These are phyloP conservation scores for Phlebiopsis flavidoalba DNA, from an alignment of 768 basidiomycete genomes.

Conservation along the genomic window DNA sequence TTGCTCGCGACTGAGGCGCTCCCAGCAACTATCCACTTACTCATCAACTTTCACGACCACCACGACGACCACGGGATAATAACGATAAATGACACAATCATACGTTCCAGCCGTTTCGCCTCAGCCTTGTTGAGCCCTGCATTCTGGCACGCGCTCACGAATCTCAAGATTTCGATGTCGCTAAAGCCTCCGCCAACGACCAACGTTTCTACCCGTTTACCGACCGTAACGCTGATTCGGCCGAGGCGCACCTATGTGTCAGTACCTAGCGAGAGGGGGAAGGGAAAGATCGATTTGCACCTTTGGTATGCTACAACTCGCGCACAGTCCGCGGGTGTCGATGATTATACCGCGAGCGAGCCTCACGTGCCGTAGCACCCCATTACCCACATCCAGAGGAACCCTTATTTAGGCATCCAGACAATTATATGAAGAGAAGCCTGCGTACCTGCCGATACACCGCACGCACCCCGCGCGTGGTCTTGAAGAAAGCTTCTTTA, in stretches of 20 bases:
- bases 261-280: slow-evolving; percentile 84
- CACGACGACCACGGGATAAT: background rate
- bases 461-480: no score
- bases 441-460: no score
- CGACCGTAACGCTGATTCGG: slow-evolving; percentile 66
- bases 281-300: slow-evolving; percentile 69
- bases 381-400: no score
- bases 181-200: slow-evolving; percentile 76
- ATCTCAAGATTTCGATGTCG: slow-evolving; percentile 82
- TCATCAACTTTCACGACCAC: background rate
- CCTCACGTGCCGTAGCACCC: no score
- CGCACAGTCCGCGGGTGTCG: no score
- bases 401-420: no score
- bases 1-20: background rate
- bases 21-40: background rate
- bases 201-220: slow-evolving; percentile 54
- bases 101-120: slow-evolving; percentile 85
- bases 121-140: slow-evolving; percentile 85
- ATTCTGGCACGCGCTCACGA: slow-evolving; percentile 90
- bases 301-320: no score
- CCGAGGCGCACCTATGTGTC: slow-evolving; percentile 65
- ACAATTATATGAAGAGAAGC: background rate
- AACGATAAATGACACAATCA: slow-evolving; percentile 43
- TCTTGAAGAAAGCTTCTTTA: slow-evolving; percentile 92
- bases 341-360: no score